Evolutionary conservation across 345 rosid genomes (phyloP).

Genomic region (Psidium guajava): DNA sequence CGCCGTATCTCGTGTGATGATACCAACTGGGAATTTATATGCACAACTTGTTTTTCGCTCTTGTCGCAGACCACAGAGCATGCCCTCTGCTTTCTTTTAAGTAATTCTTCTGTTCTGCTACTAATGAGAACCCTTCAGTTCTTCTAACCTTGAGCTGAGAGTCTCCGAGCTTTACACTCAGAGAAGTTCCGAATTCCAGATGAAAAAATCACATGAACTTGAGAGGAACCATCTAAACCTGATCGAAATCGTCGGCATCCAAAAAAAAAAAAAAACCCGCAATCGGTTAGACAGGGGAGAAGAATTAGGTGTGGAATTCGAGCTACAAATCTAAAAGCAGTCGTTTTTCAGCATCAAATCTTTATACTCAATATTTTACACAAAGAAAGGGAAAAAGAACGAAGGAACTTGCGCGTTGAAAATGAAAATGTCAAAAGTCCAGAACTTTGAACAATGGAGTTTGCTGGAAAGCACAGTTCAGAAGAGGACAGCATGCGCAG

Average conservation of each 20-base stretch:
- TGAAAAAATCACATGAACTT: neutral
- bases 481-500: neutral
- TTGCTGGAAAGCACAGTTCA: neutral
- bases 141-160: neutral
- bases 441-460: neutral
- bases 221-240: neutral
- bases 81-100: neutral
- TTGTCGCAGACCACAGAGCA: neutral
- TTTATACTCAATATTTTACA: neutral
- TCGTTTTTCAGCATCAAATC: neutral
- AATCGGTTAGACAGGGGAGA: neutral
- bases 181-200: neutral
- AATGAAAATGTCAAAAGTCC: neutral
- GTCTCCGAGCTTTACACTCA: neutral
- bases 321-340: neutral
- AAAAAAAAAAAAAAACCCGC: neutral
- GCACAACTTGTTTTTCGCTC: neutral
- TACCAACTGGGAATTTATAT: neutral
- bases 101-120: neutral
- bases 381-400: neutral
- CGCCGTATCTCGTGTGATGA: neutral
- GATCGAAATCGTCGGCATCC: neutral
- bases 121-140: neutral
- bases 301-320: neutral
- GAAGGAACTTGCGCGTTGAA: neutral